Base-by-base conservation (phyloP, 768 basidiomycete species). In the Coprinellus micaceus region DNA sequence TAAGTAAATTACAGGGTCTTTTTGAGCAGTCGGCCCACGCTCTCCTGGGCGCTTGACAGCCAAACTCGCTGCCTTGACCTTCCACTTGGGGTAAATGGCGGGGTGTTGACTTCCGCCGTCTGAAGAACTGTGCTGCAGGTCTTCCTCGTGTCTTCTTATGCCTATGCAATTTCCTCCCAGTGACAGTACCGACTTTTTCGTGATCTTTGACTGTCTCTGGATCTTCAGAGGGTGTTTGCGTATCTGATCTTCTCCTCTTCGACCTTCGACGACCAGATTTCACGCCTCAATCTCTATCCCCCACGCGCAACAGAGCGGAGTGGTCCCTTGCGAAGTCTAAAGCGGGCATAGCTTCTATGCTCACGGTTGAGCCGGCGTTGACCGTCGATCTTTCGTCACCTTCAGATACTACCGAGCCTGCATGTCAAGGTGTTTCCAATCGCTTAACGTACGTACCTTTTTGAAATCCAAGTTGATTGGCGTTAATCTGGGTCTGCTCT, bases 351-450 rank as follows among this genome's bases (percentile, higher is more conserved):
- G 4, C 44, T 63, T 67, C 64, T 63, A 52, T 64, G 58, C 66
- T 53, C 67, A 55, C 67, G 67, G 56, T 67, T 63, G 33, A 44
- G 62, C 61, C 67, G 67, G 67, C 60, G 57, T 48, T 39, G 6
- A 48, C 46, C 54, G 53, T 62, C 58, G 52, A 59, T 60, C 17
- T 19, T 49, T 24, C 29, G 47, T 48, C 33, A 48, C 17, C 39
- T n/a, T 5, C 29, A 45, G 49, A 44, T 44, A 29, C 36, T 45
- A 37, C 47, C 21, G 40, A 37, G 26, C 22, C 51, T 45, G 40
- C 48, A 22, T 28, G 39, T 17, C 52, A 43, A 46, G 17, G 21
- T 24, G n/a, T n/a, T n/a, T 30, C 30, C 39, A 44, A 52, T 30
- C 29, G 25, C 17, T 29, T 36, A 33, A 33, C 33, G 33, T 33